Conservation (phyloP, 2,329 filamentous ascomycete species). For the Thielaviopsis cerberus region DNA sequence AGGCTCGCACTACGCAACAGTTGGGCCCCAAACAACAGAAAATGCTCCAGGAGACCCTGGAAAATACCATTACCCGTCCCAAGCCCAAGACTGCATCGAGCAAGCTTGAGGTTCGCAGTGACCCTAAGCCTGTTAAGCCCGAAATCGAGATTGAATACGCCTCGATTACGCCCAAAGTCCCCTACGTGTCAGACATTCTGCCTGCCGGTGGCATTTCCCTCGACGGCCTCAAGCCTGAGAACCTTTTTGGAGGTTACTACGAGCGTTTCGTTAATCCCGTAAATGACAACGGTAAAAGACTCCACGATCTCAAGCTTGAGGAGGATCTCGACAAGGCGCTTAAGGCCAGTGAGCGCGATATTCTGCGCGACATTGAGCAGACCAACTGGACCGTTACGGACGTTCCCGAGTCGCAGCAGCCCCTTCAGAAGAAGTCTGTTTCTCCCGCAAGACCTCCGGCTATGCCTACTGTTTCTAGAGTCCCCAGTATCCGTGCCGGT, state of each 20-base stretch:
- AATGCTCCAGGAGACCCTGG: constrained; percentile 39
- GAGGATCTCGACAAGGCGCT: constrained; percentile 31
- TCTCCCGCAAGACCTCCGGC: constrained; percentile 19
- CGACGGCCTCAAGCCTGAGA: constrained; percentile 37
- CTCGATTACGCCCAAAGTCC: constrained; percentile 47
- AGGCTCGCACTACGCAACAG: constrained; percentile 45
- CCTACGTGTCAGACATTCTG: constrained; percentile 52
- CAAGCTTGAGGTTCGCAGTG: constrained; percentile 44
- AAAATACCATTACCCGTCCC: constrained; percentile 28
- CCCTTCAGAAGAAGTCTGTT: constrained; percentile 9
- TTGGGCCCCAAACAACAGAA: constrained; percentile 37
- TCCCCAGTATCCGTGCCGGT: constrained; percentile 4
- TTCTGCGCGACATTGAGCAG: constrained; percentile 46
- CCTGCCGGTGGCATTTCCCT: constrained; percentile 38
- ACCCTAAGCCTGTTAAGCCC: constrained; percentile 19
- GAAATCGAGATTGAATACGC: constrained; percentile 69
- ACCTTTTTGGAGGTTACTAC: constrained; percentile 43
- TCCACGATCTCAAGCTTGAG: constrained; percentile 41
- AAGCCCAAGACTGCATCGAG: constrained; percentile 37
- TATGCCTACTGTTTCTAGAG: constrained; percentile 1
- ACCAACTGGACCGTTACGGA: constrained; percentile 42
- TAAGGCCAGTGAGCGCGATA: constrained; percentile 44
- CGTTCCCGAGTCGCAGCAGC: constrained; percentile 26
- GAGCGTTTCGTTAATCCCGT: constrained; percentile 41
- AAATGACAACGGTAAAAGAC: constrained; percentile 48